phyloP scores from a whole-genome alignment of 2,329 filamentous ascomycete species.

The Mycosphaerella arachidis region DNA sequence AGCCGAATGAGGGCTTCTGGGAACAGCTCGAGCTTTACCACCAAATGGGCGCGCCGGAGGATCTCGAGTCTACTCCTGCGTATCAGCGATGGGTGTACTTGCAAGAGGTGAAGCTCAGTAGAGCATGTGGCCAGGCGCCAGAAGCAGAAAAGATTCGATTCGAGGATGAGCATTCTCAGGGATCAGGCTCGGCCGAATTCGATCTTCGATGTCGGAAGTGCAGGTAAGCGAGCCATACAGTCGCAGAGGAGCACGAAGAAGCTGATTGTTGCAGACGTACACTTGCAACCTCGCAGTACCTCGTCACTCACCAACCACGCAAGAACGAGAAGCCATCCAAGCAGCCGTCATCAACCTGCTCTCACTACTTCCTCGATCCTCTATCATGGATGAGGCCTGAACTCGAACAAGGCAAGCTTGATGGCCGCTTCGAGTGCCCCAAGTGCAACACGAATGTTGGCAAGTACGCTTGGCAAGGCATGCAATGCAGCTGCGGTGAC shows the following conservation, averaged over 20 bases:
- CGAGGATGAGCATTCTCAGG: conserved; percentile 58
- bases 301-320: conserved; percentile 56
- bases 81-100: conserved; percentile 78
- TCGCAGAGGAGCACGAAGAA: neutral
- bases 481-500: conserved; percentile 82
- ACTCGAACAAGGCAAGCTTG: conserved; percentile 76
- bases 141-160: conserved; percentile 73
- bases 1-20: conserved; percentile 91
- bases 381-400: conserved; percentile 89
- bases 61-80: conserved; percentile 62
- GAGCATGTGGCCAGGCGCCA: conserved; percentile 74
- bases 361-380: conserved; percentile 86
- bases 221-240: conserved; percentile 49
- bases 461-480: conserved; percentile 93
- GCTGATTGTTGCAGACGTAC: conserved; percentile 44
- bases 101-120: conserved; percentile 60
- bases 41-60: conserved; percentile 73
- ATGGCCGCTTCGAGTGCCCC: conserved; percentile 81
- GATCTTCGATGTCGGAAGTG: conserved; percentile 90
- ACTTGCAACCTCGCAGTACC: conserved; percentile 62
- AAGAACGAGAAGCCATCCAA: neutral
- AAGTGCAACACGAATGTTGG: conserved; percentile 81
- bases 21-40: conserved; percentile 81
- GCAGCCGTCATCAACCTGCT: conserved; percentile 52
- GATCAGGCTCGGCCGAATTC: conserved; percentile 38